Base-by-base conservation (phyloP, 306 rosid species). In the Ormosia semicastrata region DNA sequence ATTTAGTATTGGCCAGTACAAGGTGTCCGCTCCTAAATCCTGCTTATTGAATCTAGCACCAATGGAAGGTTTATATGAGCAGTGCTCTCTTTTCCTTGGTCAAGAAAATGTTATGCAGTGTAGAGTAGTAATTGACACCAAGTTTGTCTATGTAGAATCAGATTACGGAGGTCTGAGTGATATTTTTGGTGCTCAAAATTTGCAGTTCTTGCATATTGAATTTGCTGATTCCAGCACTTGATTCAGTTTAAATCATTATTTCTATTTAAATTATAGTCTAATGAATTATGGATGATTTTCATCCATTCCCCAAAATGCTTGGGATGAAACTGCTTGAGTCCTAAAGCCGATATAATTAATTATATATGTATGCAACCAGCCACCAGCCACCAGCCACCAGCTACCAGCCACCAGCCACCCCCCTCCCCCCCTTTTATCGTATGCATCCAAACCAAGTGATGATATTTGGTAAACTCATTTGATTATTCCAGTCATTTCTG, bases 41-140 rank as follows among this genome's bases (percentile, higher is more conserved):
- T 90, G 91, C 85, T 75, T 88, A 78, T 84, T 92, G 89, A 93
- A 95, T 85, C 86, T 90, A 69, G 90, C 93, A 15, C 99, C 99
- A 11, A 93, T 84, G 86, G 99, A 95, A 87, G 99, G 99, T 84
- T 82, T 92, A 4, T 93, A 95, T 59, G 90, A 86, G 62, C 89
- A 87, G 53, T 93, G 99, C 76, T 72, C 58, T 59, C 50, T 91
- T 41, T 75, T 71, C 60, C 71, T 88, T 44, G 86, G 81, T 44
- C 85, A 83, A 3, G 88, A 89, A 50, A 85, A 73, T 77, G 57
- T 72, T 54, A 62, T 80, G 76, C 90, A 84, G 9, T 90, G 98
- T 88, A 91, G 87, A 72, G 89, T 93, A 77, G 92, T 88, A 15
- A 87, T 95, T 72, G 97, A 93, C 86, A 75, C 74, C 44, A 84